phyloP scores from a whole-genome alignment of 768 basidiomycete species.

The Botryobasidium botryosum region DNA sequence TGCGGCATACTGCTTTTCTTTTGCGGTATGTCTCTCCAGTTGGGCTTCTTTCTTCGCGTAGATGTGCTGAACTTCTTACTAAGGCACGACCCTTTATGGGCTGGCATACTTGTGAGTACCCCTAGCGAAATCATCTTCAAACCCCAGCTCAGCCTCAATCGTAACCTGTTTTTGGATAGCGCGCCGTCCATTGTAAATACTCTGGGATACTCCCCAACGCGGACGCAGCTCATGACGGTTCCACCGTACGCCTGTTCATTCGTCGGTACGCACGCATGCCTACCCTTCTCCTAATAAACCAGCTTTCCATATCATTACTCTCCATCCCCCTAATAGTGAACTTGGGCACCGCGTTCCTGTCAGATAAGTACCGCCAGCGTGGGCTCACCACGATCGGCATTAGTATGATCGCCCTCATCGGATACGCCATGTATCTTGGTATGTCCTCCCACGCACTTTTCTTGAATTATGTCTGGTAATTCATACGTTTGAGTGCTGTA shows the following conservation, averaged over 20 bases:
- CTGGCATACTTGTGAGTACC: no score
- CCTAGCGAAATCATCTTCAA: no score
- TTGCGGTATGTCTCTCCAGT: neutral
- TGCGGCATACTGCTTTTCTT: neutral
- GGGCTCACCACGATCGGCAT: constrained; percentile 31
- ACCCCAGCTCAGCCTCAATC: no score
- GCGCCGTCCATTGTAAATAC: constrained; percentile 8
- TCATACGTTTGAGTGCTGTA: neutral
- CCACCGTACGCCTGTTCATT: constrained; percentile 37
- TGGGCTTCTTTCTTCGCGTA: constrained; percentile 12
- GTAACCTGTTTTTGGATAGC: no score
- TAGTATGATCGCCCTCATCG: constrained; percentile 28
- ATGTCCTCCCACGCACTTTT: neutral
- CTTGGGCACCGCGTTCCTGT: constrained; percentile 28
- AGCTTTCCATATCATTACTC: neutral
- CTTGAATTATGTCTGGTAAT: neutral
- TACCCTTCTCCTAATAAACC: neutral
- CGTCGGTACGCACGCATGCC: constrained; percentile 21
- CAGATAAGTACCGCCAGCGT: constrained; percentile 36
- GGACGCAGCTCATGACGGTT: constrained; percentile 10
- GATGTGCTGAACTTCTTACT: no score
- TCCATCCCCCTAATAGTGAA: constrained; percentile 21
- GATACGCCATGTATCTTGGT: constrained; percentile 43
- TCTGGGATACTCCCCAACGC: constrained; percentile 8
- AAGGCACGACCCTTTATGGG: no score